phyloP scores from a whole-genome alignment of 2,329 filamentous ascomycete species.

The Phaeomoniella chlamydospora region DNA sequence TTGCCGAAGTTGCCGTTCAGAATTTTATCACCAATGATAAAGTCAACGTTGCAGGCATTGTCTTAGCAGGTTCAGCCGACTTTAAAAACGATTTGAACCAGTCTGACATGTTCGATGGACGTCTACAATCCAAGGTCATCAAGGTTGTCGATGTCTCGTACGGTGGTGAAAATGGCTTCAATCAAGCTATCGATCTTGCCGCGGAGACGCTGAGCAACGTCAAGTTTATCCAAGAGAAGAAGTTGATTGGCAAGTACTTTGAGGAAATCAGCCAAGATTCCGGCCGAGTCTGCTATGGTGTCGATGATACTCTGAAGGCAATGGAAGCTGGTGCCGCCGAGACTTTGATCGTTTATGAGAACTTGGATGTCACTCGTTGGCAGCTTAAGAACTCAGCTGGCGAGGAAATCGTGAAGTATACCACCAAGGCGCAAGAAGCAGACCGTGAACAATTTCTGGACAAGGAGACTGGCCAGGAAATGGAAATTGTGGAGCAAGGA shows the following conservation, averaged over 20 bases:
- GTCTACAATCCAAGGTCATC: constrained; percentile 88
- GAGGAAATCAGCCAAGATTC: constrained; percentile 98
- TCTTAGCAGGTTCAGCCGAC: constrained; percentile 91
- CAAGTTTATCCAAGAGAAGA: constrained; percentile 99
- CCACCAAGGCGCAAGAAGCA: constrained; percentile 70
- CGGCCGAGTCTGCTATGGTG: constrained; percentile 92
- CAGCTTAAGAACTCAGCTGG: constrained; percentile 67
- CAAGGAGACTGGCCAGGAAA: constrained; percentile 89
- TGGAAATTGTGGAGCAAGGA: constrained; percentile 78
- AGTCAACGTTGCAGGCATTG: constrained; percentile 90
- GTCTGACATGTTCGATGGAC: constrained; percentile 91
- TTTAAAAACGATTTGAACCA: constrained; percentile 99
- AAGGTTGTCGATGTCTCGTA: constrained; percentile 99
- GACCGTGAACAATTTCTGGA: constrained; percentile 83
- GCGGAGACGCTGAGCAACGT: constrained; percentile 95
- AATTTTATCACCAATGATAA: constrained; percentile 99
- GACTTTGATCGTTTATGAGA: constrained; percentile 91
- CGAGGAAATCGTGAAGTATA: constrained; percentile 63
- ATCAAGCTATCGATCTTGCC: constrained; percentile 93
- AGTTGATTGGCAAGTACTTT: constrained; percentile 97
- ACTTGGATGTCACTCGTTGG: constrained; percentile 89
- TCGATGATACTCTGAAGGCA: constrained; percentile 94
- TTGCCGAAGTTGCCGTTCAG: constrained; percentile 92
- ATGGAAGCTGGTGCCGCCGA: constrained; percentile 91
- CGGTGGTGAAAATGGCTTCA: constrained; percentile 98